Conservation (phyloP, 2,329 filamentous ascomycete genomes). For the Coniochaeta hoffmannii region DNA sequence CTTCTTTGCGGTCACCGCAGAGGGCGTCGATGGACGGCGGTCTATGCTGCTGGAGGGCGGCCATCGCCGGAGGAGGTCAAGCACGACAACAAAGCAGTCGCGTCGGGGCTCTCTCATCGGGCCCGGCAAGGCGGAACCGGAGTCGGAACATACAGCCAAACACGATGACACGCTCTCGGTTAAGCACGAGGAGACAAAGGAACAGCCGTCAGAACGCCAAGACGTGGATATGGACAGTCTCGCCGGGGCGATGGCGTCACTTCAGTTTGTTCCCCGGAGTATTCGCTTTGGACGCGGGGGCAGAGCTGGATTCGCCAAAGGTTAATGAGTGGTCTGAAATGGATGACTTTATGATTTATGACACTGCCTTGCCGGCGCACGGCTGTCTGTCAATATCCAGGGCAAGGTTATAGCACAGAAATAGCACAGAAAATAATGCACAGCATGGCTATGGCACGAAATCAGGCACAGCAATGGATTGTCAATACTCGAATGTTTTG, state of each 20-base stretch:
- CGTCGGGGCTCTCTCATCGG: conserved; percentile 9
- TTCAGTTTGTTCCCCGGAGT: conserved; percentile 63
- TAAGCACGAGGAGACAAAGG: conserved; percentile 1
- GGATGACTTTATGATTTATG: background rate
- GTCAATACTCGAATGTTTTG: no score
- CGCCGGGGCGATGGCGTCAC: conserved; percentile 59
- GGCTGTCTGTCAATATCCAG: background rate
- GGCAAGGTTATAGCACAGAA: background rate
- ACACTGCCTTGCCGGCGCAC: background rate
- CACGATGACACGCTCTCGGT: background rate
- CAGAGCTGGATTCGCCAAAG: conserved; percentile 44
- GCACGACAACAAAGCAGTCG: conserved; percentile 22
- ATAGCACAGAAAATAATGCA: background rate
- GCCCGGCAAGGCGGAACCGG: background rate
- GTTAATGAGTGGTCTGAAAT: conserved; percentile 18
- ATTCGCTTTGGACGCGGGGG: conserved; percentile 56
- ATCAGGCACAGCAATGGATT: no score
- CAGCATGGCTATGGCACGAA: no score
- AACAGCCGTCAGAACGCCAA: conserved; percentile 5
- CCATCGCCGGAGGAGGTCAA: conserved; percentile 40
- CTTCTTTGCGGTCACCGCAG: conserved; percentile 79
- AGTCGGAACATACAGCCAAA: background rate
- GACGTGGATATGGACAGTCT: conserved; percentile 57
- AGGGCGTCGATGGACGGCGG: conserved; percentile 78
- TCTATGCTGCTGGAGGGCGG: conserved; percentile 65